phyloP scores from a whole-genome alignment of 768 basidiomycete genomes.

The Leccinum aurantiacum region DNA sequence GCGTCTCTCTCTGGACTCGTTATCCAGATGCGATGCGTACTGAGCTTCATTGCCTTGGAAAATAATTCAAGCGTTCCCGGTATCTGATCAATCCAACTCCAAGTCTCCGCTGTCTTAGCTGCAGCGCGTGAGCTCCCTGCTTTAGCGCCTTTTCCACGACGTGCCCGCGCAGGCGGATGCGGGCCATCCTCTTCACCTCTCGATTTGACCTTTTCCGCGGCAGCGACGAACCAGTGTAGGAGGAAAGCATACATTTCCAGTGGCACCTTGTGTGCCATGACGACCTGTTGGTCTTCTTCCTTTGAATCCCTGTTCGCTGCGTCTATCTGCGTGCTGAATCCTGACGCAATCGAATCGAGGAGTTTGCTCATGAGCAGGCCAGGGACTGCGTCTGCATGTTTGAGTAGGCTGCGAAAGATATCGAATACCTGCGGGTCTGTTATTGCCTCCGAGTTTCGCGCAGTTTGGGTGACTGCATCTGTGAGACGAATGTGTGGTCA shows the following conservation, averaged over 20 bases:
- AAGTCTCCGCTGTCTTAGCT: conserved; percentile 46
- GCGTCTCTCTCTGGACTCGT: conserved; percentile 83
- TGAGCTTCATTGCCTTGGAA: conserved; percentile 65
- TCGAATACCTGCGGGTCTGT: conserved; percentile 71
- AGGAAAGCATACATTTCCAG: conserved; percentile 93
- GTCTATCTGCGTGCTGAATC: conserved; percentile 71
- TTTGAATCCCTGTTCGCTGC: conserved; percentile 68
- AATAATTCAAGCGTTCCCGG: conserved; percentile 67
- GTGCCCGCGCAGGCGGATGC: conserved; percentile 46
- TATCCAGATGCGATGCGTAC: conserved; percentile 83
- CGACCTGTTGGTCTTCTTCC: conserved; percentile 61
- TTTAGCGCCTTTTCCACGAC: conserved; percentile 63
- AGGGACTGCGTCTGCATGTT: conserved; percentile 62
- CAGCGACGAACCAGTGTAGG: conserved; percentile 85
- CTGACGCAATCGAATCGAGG: conserved; percentile 82
- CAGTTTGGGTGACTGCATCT: conserved; percentile 83
- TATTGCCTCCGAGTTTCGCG: conserved; percentile 73
- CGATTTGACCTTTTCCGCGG: conserved; percentile 74
- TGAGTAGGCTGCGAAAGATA: conserved; percentile 78
- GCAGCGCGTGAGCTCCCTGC: conserved; percentile 40
- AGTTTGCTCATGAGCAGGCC: conserved; percentile 77
- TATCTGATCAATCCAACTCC: conserved; percentile 82
- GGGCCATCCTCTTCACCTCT: conserved; percentile 47
- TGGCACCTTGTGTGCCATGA: conserved; percentile 62
- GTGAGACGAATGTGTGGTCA: conserved; percentile 16